Conservation (phyloP, 2,329 filamentous ascomycete genomes). For the Ophiostoma sp. region DNA sequence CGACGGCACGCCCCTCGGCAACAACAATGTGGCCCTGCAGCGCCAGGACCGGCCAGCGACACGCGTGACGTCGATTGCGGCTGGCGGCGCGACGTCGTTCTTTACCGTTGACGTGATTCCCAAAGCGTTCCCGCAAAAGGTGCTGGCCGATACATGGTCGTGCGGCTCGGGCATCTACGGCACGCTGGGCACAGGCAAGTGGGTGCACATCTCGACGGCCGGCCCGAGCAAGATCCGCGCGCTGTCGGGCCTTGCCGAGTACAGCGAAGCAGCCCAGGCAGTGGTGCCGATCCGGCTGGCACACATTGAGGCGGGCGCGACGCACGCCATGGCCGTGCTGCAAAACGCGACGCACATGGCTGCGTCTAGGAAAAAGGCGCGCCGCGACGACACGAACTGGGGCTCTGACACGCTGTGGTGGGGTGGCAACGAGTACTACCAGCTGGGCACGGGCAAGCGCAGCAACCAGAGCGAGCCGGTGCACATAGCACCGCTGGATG, state of each 20-base stretch:
- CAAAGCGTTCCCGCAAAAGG: conserved; percentile 33
- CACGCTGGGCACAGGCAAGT: conserved; percentile 74
- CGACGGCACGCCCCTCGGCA: conserved; percentile 51
- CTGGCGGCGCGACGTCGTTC: conserved; percentile 81
- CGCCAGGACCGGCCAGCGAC: conserved; percentile 34
- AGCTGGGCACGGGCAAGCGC: conserved; percentile 84
- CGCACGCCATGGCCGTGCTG: conserved; percentile 78
- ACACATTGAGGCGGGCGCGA: conserved; percentile 67
- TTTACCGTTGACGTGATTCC: conserved; percentile 71
- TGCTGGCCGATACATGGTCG: conserved; percentile 68
- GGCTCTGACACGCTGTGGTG: conserved; percentile 87
- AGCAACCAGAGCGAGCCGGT: conserved; percentile 70
- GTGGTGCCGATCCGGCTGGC: conserved; percentile 73
- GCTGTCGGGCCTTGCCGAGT: conserved; percentile 80
- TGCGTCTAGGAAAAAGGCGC: conserved; percentile 26
- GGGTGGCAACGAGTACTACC: conserved; percentile 91
- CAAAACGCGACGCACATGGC: conserved; percentile 69
- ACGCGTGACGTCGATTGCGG: conserved; percentile 69
- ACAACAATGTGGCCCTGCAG: conserved; percentile 1
- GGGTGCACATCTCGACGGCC: conserved; percentile 75
- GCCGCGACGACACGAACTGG: conserved; percentile 72
- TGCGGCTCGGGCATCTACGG: conserved; percentile 84
- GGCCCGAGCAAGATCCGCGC: conserved; percentile 74
- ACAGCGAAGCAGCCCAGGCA: conserved; percentile 64
- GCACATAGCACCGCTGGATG: conserved; percentile 73